These are phyloP conservation scores for Leishmania braziliensis DNA, from an alignment of 208 protist species.

Conservation along the genomic window DNA sequence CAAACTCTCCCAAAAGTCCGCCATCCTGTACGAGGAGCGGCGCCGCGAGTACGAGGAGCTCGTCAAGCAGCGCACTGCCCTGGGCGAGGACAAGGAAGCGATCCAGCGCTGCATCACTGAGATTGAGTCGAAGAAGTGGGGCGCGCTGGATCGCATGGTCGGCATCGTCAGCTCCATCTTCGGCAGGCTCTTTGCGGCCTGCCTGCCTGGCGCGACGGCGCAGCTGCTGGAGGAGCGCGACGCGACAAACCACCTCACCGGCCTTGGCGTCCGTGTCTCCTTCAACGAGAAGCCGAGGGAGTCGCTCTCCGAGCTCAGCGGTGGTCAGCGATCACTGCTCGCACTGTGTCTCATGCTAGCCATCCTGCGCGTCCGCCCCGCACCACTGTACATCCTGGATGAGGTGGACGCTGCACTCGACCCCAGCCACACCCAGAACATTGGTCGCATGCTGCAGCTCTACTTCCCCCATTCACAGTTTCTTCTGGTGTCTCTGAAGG, in stretches of 20 bases:
- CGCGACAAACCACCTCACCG: conserved; percentile 77
- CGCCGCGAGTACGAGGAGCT: conserved; percentile 98
- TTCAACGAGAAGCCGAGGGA: conserved; percentile 99
- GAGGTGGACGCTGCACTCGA: conserved; percentile 99
- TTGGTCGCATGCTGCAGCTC: conserved; percentile 96
- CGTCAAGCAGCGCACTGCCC: conserved; percentile 91
- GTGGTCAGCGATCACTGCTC: conserved; percentile 99
- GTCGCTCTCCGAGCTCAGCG: conserved; percentile 97
- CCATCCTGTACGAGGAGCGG: conserved; percentile 94
- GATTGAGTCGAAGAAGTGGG: conserved; percentile 98
- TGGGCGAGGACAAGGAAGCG: conserved; percentile 96
- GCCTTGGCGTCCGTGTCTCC: conserved; percentile 95
- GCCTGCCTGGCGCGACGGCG: conserved; percentile 96
- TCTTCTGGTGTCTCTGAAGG: conserved; percentile 99
- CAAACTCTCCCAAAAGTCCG: conserved; percentile 94
- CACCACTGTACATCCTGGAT: conserved; percentile 99
- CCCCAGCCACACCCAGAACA: conserved; percentile 99
- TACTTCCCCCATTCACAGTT: conserved; percentile 99
- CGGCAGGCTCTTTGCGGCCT: conserved; percentile 97
- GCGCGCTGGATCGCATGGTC: conserved; percentile 96
- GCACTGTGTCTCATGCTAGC: conserved; percentile 99
- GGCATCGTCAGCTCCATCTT: conserved; percentile 96
- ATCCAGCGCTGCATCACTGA: conserved; percentile 96
- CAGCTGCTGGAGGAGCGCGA: conserved; percentile 89
- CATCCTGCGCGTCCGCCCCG: conserved; percentile 98